Evolutionary conservation across 2,329 filamentous ascomycete species (phyloP).

Genomic region (Penicillium crustosum): DNA sequence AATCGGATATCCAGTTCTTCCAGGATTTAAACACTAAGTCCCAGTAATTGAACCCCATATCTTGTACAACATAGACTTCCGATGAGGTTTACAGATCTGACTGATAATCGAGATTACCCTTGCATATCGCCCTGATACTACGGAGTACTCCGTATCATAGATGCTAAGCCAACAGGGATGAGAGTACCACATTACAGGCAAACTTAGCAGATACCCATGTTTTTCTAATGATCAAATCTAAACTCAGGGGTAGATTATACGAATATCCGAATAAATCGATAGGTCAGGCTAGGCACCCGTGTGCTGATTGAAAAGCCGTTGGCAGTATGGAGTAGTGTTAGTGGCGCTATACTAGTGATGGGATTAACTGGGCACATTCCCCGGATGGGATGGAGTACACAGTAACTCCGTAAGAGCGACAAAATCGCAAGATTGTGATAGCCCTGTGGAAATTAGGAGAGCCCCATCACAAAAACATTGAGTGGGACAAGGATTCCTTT

Average conservation of each 20-base stretch:
- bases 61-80: no score
- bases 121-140: background rate
- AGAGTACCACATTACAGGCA: background rate
- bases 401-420: background rate
- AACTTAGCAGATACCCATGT: background rate
- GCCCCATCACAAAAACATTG: constrained; percentile 1
- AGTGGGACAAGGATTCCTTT: background rate
- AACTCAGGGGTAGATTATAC: background rate
- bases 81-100: background rate
- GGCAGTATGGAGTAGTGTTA: background rate
- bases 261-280: background rate
- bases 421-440: constrained; percentile 2
- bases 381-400: no score
- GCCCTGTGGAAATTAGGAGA: constrained; percentile 6
- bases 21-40: background rate
- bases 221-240: background rate
- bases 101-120: background rate
- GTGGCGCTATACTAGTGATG: constrained; percentile 4
- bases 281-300: background rate
- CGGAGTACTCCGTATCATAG: background rate
- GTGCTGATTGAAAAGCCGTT: constrained; percentile 1
- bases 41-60: background rate
- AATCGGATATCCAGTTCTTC: background rate
- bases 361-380: background rate
- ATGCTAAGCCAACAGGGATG: background rate